These are phyloP conservation scores for Trichoderma sp. DNA, from an alignment of 2,329 filamentous ascomycete species.

Conservation along the genomic window DNA sequence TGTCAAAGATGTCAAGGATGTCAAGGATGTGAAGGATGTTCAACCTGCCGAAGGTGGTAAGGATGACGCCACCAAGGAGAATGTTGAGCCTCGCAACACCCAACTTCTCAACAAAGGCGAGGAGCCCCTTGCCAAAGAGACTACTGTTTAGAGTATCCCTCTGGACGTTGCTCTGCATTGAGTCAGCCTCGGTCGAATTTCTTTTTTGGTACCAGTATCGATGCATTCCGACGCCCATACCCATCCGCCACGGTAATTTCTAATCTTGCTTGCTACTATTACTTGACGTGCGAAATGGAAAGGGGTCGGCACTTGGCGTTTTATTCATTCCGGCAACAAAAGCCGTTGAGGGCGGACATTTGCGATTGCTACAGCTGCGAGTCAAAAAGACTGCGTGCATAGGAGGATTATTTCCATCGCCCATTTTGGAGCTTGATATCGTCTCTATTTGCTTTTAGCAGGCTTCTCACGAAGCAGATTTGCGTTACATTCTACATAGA, in stretches of 20 bases:
- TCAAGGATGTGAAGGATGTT: background rate
- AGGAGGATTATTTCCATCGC: background rate
- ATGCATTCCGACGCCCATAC: slow-evolving; percentile 2
- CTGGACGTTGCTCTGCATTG: background rate
- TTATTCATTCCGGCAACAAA: background rate
- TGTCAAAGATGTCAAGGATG: background rate
- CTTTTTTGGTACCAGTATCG: background rate
- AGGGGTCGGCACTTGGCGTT: slow-evolving; percentile 1
- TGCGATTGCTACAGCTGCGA: background rate
- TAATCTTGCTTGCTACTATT: background rate
- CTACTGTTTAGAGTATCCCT: background rate
- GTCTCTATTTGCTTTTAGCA: background rate
- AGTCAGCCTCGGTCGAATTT: background rate
- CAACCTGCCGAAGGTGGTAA: background rate
- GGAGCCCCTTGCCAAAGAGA: background rate
- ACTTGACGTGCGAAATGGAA: background rate
- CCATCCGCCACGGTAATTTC: background rate
- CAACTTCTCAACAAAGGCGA: background rate
- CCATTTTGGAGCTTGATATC: background rate
- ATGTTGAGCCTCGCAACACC: background rate
- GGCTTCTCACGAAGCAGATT: background rate
- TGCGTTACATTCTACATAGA: background rate
- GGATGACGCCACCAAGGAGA: background rate
- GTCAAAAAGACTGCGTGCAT: background rate
- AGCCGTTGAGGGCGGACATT: background rate